These are phyloP conservation scores for Pichia pseudocactophila DNA, from an alignment of 805 yeast species.

Conservation along the genomic window DNA sequence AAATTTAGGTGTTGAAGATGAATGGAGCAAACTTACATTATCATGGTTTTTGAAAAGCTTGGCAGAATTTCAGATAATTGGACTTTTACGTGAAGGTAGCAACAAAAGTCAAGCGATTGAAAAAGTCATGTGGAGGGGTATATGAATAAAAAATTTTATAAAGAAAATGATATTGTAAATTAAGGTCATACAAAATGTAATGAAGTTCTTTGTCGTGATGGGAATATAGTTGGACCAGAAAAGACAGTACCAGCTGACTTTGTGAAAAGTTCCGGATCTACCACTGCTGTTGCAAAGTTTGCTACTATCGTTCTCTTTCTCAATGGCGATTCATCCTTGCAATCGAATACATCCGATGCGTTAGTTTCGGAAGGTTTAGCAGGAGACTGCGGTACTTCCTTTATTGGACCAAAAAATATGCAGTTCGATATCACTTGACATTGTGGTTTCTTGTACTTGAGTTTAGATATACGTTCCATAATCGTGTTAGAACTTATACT, in stretches of 20 bases:
- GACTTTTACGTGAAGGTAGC: constrained; percentile 54
- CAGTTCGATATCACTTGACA: constrained; percentile 1
- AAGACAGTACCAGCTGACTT: constrained; percentile 1
- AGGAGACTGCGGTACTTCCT: background rate
- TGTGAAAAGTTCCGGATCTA: constrained; percentile 4
- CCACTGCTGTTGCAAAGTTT: background rate
- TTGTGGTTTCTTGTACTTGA: background rate
- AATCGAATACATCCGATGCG: background rate
- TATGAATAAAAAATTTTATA: constrained; percentile 26
- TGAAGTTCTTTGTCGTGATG: constrained; percentile 9
- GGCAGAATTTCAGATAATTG: constrained; percentile 60
- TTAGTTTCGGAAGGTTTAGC: constrained; percentile 1
- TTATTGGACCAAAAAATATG: background rate
- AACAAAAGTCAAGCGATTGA: constrained; percentile 59
- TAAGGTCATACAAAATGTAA: constrained; percentile 5
- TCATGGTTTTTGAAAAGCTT: constrained; percentile 72
- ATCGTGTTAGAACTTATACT: too few species aligned
- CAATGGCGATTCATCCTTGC: background rate
- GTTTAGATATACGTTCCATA: background rate
- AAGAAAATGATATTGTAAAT: background rate
- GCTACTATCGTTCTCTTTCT: background rate
- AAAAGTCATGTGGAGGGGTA: constrained; percentile 62
- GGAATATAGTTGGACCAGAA: background rate
- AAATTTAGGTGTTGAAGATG: constrained; percentile 30
- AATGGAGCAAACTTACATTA: constrained; percentile 56